Percentiles rank a stretch among this genome's conserved stretches.
These are phyloP conservation scores for Kondoa malvinella DNA, from an alignment of 768 basidiomycete genomes.

Conservation along the genomic window DNA sequence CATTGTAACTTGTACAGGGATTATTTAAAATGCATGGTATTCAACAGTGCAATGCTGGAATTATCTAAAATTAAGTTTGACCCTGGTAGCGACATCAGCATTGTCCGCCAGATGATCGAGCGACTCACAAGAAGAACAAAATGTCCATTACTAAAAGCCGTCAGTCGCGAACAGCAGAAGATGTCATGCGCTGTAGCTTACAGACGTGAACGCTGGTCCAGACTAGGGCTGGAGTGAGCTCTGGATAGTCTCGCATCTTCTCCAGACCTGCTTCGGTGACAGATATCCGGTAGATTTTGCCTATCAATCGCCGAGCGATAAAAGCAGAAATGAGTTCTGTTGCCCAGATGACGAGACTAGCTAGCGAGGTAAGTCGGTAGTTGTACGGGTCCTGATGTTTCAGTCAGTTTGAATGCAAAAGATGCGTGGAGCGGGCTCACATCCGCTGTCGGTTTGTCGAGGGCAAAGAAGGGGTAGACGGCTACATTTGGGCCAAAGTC, in stretches of 20 bases:
- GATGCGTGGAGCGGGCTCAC: background rate
- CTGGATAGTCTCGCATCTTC: conserved; percentile 34
- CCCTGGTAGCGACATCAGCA: background rate
- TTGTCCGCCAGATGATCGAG: background rate
- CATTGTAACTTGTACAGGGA: no score
- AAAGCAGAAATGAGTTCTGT: conserved; percentile 33
- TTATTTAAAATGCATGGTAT: no score
- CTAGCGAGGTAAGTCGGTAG: conserved; percentile 34
- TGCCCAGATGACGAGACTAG: conserved; percentile 33
- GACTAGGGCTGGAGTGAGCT: conserved; percentile 25
- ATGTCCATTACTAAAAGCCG: background rate
- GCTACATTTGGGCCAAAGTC: conserved; percentile 35
- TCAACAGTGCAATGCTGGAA: background rate
- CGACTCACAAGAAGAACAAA: background rate
- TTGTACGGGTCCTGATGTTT: conserved; percentile 34
- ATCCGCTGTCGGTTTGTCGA: conserved; percentile 25
- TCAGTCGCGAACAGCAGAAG: background rate
- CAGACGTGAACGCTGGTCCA: conserved; percentile 33
- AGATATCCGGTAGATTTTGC: conserved; percentile 30
- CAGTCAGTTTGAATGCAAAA: background rate
- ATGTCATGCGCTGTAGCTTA: background rate
- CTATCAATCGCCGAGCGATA: conserved; percentile 31
- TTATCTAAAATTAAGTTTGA: background rate
- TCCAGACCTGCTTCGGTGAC: conserved; percentile 33
- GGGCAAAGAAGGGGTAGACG: conserved; percentile 37